Evolutionary conservation across 495 filamentous ascomycete species (phyloP).

Genomic region (Aeminium ludgeri): DNA sequence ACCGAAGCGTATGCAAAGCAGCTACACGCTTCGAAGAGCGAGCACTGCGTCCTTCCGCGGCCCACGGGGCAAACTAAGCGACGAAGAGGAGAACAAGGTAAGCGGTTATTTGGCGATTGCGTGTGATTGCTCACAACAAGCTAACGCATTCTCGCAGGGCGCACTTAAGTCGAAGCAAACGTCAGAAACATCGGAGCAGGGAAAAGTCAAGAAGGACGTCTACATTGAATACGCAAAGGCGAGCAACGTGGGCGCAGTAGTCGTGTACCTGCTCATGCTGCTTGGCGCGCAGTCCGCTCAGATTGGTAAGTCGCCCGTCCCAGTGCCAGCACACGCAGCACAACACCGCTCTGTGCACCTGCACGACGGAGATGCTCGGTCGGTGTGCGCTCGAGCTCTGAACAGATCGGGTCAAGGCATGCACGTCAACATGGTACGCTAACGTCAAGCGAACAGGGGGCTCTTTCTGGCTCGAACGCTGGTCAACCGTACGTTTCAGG

Average conservation of each 20-base stretch:
- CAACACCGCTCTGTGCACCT: too few species aligned
- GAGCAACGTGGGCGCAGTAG: conserved; percentile 72
- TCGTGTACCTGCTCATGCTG: conserved; percentile 61
- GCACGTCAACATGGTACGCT: background rate
- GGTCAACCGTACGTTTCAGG: conserved; percentile 1
- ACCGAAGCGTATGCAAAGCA: conserved; percentile 41
- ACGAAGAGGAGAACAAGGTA: conserved; percentile 45
- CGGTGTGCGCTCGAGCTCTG: background rate
- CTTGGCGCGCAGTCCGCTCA: conserved; percentile 65
- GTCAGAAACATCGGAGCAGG: conserved; percentile 78
- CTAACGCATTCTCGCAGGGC: conserved; percentile 21
- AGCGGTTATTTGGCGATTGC: background rate
- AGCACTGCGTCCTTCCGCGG: conserved; percentile 82
- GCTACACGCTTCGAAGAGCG: conserved; percentile 65
- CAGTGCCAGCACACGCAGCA: background rate
- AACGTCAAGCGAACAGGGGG: conserved; percentile 31
- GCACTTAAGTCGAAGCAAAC: conserved; percentile 61
- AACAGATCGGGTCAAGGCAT: background rate
- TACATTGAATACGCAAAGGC: conserved; percentile 62
- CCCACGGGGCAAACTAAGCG: conserved; percentile 60
- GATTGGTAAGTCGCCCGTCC: conserved; percentile 30
- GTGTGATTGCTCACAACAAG: background rate
- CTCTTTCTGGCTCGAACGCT: conserved; percentile 70
- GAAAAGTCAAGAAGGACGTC: conserved; percentile 84
- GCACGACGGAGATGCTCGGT: background rate